Conservation (phyloP, 345 rosid species). For the Acer yangbiense region DNA sequence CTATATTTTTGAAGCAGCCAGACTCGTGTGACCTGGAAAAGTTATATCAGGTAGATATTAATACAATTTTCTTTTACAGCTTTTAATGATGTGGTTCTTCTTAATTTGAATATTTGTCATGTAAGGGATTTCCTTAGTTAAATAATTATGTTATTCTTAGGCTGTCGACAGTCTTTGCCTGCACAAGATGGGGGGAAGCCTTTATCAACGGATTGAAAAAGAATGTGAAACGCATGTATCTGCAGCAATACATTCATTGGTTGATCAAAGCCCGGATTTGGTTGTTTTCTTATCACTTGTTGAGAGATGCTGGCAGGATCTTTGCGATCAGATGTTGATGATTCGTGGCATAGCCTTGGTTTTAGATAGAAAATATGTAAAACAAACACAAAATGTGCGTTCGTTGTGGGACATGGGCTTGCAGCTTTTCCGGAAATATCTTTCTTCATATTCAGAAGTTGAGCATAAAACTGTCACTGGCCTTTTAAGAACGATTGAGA, state of each 20-base stretch:
- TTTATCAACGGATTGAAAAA: slow-evolving; percentile 81
- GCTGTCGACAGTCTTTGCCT: slow-evolving; percentile 91
- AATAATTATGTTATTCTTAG: slow-evolving; percentile 39
- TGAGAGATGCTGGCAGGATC: slow-evolving; percentile 96
- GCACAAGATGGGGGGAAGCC: slow-evolving; percentile 90
- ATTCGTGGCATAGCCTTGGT: slow-evolving; percentile 95
- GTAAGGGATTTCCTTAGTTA: slow-evolving; percentile 13
- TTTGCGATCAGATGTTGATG: slow-evolving; percentile 92
- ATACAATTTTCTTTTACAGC: slow-evolving; percentile 7
- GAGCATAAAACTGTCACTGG: slow-evolving; percentile 96
- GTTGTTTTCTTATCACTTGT: slow-evolving; percentile 86
- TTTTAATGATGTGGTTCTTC: slow-evolving; percentile 1
- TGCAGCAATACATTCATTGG: slow-evolving; percentile 74
- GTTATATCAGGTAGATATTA: slow-evolving; percentile 71
- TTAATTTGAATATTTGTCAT: slow-evolving; percentile 14
- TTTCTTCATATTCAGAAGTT: slow-evolving; percentile 78
- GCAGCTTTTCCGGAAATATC: slow-evolving; percentile 91
- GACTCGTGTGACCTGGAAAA: slow-evolving; percentile 74
- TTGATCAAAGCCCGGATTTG: slow-evolving; percentile 95
- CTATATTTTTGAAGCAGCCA: slow-evolving; percentile 84
- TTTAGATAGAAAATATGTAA: slow-evolving; percentile 90
- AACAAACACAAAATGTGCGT: slow-evolving; percentile 77
- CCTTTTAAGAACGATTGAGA: slow-evolving; percentile 90
- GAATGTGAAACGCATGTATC: slow-evolving; percentile 85
- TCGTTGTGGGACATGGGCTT: slow-evolving; percentile 99